phyloP scores from a whole-genome alignment of 805 yeast genomes.

The Wickerhamomyces bovis region DNA sequence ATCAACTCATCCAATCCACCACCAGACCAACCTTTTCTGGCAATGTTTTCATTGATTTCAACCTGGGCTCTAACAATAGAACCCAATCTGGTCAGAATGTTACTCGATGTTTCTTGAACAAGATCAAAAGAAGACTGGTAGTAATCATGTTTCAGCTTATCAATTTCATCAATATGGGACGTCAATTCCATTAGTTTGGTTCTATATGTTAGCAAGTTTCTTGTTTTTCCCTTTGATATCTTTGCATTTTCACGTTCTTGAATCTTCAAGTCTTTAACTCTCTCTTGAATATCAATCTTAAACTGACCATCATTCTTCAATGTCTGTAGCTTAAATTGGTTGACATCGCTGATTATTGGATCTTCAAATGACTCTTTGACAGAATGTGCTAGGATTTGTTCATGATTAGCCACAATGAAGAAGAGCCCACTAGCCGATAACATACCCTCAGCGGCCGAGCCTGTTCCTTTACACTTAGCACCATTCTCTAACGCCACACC shows the following conservation, averaged over 20 bases:
- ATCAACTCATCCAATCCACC: constrained; percentile 75
- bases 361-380: constrained; percentile 48
- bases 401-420: constrained; percentile 70
- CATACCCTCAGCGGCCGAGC: constrained; percentile 54
- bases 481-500: constrained; percentile 64
- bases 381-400: constrained; percentile 57
- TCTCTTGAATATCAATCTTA: constrained; percentile 44
- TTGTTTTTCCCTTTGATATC: constrained; percentile 50
- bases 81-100: constrained; percentile 50
- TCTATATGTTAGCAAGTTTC: constrained; percentile 65
- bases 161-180: constrained; percentile 72
- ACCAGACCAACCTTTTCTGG: constrained; percentile 81
- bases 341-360: constrained; percentile 43
- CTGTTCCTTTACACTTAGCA: constrained; percentile 58
- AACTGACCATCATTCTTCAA: constrained; percentile 46
- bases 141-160: constrained; percentile 66
- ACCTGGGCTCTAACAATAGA: constrained; percentile 72
- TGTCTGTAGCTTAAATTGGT: constrained; percentile 38
- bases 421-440: constrained; percentile 73
- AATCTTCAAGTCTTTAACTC: constrained; percentile 45
- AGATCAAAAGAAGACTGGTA: constrained; percentile 57
- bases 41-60: constrained; percentile 74
- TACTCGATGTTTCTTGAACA: constrained; percentile 55
- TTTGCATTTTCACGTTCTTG: constrained; percentile 59
- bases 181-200: constrained; percentile 63